These are phyloP conservation scores for Picochlorum sp. DNA, from an alignment of 139 green algal species.

Conservation along the genomic window DNA sequence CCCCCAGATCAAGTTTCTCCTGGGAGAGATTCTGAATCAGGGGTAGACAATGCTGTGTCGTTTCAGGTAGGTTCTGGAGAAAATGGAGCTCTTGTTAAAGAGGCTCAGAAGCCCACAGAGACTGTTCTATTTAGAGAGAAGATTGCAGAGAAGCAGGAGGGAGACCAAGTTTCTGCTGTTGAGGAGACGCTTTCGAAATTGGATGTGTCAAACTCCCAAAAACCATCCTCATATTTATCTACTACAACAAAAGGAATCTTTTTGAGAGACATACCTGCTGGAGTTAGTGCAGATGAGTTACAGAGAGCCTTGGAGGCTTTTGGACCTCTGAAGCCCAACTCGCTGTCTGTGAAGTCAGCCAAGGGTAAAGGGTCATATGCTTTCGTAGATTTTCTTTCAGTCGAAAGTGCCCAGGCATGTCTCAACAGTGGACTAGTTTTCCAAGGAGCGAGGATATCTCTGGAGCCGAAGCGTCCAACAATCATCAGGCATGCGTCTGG, in stretches of 20 bases:
- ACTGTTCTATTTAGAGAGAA: neutral
- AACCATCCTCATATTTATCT: neutral
- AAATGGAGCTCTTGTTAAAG: neutral
- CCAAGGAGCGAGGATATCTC: neutral
- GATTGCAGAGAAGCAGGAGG: neutral
- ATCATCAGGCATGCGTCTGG: neutral
- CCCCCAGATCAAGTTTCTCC: no score
- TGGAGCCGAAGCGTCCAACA: slow-evolving; percentile 21
- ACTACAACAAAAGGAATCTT: slow-evolving; percentile 14
- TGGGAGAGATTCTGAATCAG: neutral
- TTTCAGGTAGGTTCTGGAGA: neutral
- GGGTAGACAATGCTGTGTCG: neutral
- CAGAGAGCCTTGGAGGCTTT: slow-evolving; percentile 23
- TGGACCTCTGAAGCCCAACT: slow-evolving; percentile 18
- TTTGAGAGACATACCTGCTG: slow-evolving; percentile 19
- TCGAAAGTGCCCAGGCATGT: slow-evolving; percentile 12
- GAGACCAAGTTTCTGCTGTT: neutral
- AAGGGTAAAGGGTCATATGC: slow-evolving; percentile 38
- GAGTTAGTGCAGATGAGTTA: slow-evolving; percentile 27
- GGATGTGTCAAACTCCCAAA: no score
- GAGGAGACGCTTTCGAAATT: slow-evolving; percentile 7
- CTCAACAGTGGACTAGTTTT: slow-evolving; percentile 4
- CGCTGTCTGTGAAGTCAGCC: slow-evolving; percentile 32
- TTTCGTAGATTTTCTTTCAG: slow-evolving; percentile 43
- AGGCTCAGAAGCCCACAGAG: neutral